A percentile compares a stretch with the other conserved stretches of the same genome.
phyloP scores from a whole-genome alignment of 2,329 filamentous ascomycete genomes.

The Neopestalotiopsis clavispora region DNA sequence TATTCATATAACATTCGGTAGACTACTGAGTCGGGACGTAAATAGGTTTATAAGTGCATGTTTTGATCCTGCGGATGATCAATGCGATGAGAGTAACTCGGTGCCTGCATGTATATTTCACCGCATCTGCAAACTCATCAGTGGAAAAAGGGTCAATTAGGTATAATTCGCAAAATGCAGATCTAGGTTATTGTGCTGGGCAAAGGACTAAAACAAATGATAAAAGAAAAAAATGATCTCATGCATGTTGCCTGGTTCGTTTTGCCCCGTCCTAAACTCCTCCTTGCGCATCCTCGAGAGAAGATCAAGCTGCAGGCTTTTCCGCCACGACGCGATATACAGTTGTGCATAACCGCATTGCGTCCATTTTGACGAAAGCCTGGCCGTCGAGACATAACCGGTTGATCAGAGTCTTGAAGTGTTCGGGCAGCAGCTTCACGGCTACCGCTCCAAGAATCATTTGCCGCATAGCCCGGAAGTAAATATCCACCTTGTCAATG shows the following conservation, averaged over 20 bases:
- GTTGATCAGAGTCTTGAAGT: constrained; percentile 59
- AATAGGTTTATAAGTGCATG: too few relatives aligned
- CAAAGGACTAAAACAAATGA: not conserved
- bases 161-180: constrained; percentile 1
- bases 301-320: constrained; percentile 40
- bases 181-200: constrained; percentile 2
- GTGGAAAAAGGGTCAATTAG: not conserved
- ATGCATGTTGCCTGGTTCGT: not conserved
- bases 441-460: constrained; percentile 54
- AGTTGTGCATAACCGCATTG: constrained; percentile 55
- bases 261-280: constrained; percentile 3
- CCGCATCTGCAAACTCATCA: too few relatives aligned
- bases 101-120: too few relatives aligned
- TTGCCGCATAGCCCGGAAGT: constrained; percentile 56
- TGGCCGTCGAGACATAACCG: constrained; percentile 57
- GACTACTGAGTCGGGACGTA: too few relatives aligned
- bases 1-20: too few relatives aligned
- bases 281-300: not conserved
- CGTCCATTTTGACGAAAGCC: constrained; percentile 61
- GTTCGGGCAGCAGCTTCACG: constrained; percentile 49
- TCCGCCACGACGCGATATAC: constrained; percentile 58
- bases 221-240: not conserved
- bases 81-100: too few relatives aligned
- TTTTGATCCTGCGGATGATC: too few relatives aligned
- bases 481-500: constrained; percentile 58